Evolutionary conservation across 2,329 filamentous ascomycete genomes (phyloP), one percentile per base, ranked within the genome.

Genomic region (Hypomyces perniciosus): DNA sequence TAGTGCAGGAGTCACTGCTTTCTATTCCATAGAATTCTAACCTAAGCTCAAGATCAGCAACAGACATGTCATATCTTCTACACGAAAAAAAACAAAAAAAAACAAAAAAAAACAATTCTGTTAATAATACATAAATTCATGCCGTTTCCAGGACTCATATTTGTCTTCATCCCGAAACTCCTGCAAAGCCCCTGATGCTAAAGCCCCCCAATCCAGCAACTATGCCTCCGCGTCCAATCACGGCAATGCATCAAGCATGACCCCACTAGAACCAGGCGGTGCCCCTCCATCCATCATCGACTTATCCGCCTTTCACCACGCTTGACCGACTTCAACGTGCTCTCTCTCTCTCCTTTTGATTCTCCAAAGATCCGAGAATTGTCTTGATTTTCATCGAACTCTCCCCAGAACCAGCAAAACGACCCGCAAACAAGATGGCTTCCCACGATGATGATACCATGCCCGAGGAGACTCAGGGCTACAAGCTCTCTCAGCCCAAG

Each of bases 401-500:
- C 20, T 28, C 7, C 20, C 28, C 13, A 12, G 5, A 10, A 8
- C 30, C 20, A 38, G 43, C 34, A 37, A 10, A 46, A 55, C 52
- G 52, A 45, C 52, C 54, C 41, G 51, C 53, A 44, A 26, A 60
- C 70, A 77, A 62, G 62, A 89, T 89, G 85, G 77, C 84, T 60
- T 79, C 83, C 62, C 75, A 81, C 65, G 76, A 85, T 58, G 90
- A 96, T 56, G 92, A 97, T 65, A 83, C 92, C 60, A 78, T 87
- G 71, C 86, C 90, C 57, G 88, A 93, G 76, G 81, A 86, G 75
- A 96, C 91, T 59, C 85, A 91, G 74, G 92, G 92, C 68, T 97
- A 96, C 85, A 96, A 95, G 83, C 87, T 96, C 67, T 91, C 90
- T 61, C 90, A 96, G 82, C 80, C 80, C 56, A 96, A 96, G 85